phyloP scores from a whole-genome alignment of 2,329 filamentous ascomycete genomes.

The Sporothrix euskadiensis region DNA sequence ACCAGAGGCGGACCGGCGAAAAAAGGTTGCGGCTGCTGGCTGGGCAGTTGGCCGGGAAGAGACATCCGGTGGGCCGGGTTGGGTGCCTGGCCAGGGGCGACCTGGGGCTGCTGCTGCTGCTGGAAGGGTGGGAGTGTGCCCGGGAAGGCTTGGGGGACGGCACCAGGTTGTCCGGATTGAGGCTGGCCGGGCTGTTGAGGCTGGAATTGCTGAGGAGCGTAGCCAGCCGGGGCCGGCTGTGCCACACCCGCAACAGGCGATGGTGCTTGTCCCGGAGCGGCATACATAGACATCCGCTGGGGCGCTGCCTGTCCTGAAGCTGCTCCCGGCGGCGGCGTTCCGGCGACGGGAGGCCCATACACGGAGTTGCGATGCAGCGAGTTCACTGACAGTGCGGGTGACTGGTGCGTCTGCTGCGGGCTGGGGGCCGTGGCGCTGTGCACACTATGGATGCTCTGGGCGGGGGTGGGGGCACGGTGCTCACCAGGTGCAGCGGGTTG shows the following conservation, averaged over 20 bases:
- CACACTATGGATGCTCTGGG: slow-evolving; percentile 25
- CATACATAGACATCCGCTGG: slow-evolving; percentile 26
- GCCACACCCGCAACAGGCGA: not conserved
- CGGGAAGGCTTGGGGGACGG: not conserved
- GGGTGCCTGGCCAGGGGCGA: not conserved
- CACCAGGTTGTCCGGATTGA: not conserved
- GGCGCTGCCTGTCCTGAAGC: not conserved
- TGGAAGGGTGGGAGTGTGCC: not conserved
- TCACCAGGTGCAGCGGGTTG: not conserved
- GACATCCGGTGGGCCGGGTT: slow-evolving; percentile 24
- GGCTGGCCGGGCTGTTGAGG: slow-evolving; percentile 3
- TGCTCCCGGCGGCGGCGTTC: slow-evolving; percentile 7
- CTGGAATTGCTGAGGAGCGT: not conserved
- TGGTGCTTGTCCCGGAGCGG: not conserved
- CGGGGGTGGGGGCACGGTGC: slow-evolving; percentile 21
- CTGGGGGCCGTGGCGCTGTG: slow-evolving; percentile 18
- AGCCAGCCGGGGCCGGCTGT: not conserved
- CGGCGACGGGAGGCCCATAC: not conserved
- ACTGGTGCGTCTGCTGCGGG: slow-evolving; percentile 25
- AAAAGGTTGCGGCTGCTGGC: slow-evolving; percentile 14
- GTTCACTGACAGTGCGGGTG: slow-evolving; percentile 23
- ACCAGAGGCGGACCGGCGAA: slow-evolving; percentile 17
- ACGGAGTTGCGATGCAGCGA: slow-evolving; percentile 28
- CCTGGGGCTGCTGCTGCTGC: slow-evolving; percentile 5
- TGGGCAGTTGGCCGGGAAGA: slow-evolving; percentile 9